A percentile compares a stretch with the other conserved stretches of the same genome.
Conservation (phyloP, 1,139 yeast species). For the Candida tropicalis region DNA sequence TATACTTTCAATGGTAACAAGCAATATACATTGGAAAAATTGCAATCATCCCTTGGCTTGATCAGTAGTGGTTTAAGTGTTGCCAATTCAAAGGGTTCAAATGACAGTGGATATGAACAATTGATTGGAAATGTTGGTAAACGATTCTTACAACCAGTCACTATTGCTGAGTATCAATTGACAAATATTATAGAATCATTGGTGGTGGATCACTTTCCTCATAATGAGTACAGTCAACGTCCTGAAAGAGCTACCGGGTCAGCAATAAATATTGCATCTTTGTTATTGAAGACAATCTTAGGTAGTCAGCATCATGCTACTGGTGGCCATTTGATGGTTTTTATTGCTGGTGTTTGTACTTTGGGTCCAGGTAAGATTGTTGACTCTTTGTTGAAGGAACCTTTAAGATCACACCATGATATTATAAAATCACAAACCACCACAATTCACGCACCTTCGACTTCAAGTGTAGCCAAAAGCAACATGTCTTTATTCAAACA, state of each 20-base stretch:
- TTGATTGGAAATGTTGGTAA: slow-evolving; percentile 32
- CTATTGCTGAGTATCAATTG: slow-evolving; percentile 58
- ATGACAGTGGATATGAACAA: slow-evolving; percentile 15
- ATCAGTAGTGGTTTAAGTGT: slow-evolving; percentile 40
- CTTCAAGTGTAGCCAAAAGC: slow-evolving; percentile 28
- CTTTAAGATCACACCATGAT: slow-evolving; percentile 62
- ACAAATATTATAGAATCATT: slow-evolving; percentile 56
- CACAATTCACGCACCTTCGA: slow-evolving; percentile 29
- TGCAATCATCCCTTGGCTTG: slow-evolving; percentile 58
- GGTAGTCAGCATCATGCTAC: slow-evolving; percentile 40
- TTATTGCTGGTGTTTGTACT: slow-evolving; percentile 62
- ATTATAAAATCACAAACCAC: slow-evolving; percentile 45
- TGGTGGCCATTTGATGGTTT: slow-evolving; percentile 64
- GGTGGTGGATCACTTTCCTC: slow-evolving; percentile 55
- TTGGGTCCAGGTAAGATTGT: slow-evolving; percentile 60
- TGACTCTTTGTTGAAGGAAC: slow-evolving; percentile 49
- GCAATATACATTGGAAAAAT: slow-evolving; percentile 52
- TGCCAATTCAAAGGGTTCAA: slow-evolving; percentile 6
- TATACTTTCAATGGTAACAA: slow-evolving; percentile 62
- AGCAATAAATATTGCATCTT: slow-evolving; percentile 64
- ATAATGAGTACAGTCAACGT: slow-evolving; percentile 47
- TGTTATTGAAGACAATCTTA: slow-evolving; percentile 47
- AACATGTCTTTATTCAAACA: slow-evolving; percentile 33
- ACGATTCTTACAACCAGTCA: slow-evolving; percentile 49
- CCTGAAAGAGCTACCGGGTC: slow-evolving; percentile 64